These are phyloP conservation scores for Earliella scabrosa DNA, from an alignment of 1,284 basidiomycete genomes.

Conservation along the genomic window DNA sequence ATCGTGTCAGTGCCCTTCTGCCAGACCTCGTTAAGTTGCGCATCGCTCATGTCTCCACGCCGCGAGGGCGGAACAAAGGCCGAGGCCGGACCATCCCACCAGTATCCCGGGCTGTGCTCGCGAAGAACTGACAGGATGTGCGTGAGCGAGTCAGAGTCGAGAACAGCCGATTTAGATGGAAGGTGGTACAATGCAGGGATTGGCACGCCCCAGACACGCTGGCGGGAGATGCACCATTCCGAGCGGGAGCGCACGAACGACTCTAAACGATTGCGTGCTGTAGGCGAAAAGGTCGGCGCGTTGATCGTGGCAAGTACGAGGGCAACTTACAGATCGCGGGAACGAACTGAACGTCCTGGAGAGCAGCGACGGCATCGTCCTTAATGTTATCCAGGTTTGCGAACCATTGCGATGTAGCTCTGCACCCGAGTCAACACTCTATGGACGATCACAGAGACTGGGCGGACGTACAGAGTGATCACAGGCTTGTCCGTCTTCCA, in stretches of 20 bases:
- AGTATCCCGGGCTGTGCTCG: slow-evolving; percentile 77
- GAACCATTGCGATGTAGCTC: slow-evolving; percentile 99
- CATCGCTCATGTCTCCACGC: slow-evolving; percentile 42
- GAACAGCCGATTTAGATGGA: slow-evolving; percentile 66
- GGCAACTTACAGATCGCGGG: slow-evolving; percentile 70
- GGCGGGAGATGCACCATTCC: slow-evolving; percentile 99
- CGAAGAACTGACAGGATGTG: slow-evolving; percentile 83
- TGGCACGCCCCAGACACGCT: slow-evolving; percentile 97
- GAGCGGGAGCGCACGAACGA: slow-evolving; percentile 87
- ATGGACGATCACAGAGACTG: not conserved
- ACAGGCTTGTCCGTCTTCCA: slow-evolving; percentile 96
- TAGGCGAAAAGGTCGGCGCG: no score
- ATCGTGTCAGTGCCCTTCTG: slow-evolving; percentile 91
- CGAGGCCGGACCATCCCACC: slow-evolving; percentile 90
- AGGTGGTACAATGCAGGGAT: slow-evolving; percentile 88
- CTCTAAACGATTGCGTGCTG: slow-evolving; percentile 85
- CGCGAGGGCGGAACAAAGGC: slow-evolving; percentile 80
- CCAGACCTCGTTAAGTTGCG: slow-evolving; percentile 52
- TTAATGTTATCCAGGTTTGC: slow-evolving; percentile 90
- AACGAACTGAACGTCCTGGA: slow-evolving; percentile 79
- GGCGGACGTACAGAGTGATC: slow-evolving; percentile 74
- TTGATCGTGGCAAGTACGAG: slow-evolving; percentile 6
- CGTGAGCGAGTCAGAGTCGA: slow-evolving; percentile 70
- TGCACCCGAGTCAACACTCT: slow-evolving; percentile 32
- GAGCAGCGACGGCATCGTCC: slow-evolving; percentile 70